Evolutionary conservation across 352 stramenopile genomes (phyloP).

Genomic region (Phytopythium aichiense): DNA sequence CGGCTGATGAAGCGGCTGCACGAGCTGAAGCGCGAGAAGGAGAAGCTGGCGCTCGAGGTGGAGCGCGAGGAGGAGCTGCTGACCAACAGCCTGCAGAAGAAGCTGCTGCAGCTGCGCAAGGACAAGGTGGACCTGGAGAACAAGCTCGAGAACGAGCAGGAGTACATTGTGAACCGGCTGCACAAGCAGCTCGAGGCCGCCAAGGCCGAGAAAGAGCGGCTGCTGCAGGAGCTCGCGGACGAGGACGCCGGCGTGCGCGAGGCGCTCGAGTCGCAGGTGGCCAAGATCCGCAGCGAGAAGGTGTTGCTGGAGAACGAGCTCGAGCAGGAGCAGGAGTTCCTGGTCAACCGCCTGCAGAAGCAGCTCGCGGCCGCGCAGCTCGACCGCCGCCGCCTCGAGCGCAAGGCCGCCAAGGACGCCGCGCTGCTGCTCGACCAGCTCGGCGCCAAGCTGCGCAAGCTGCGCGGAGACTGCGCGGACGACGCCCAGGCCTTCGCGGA

Average conservation of each 20-base stretch:
- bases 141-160: conserved; percentile 89
- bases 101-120: conserved; percentile 80
- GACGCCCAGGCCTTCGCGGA: conserved; percentile 62
- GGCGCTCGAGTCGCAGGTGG: conserved; percentile 73
- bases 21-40: conserved; percentile 85
- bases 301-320: conserved; percentile 84
- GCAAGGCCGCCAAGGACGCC: conserved; percentile 73
- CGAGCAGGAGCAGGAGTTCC: conserved; percentile 85
- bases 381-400: conserved; percentile 73
- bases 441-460: conserved; percentile 52
- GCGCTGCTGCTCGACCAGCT: conserved; percentile 65
- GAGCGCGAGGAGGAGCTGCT: conserved; percentile 89
- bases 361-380: conserved; percentile 60
- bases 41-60: conserved; percentile 84
- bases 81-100: conserved; percentile 89
- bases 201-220: conserved; percentile 60
- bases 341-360: conserved; percentile 85
- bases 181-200: conserved; percentile 78
- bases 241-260: conserved; percentile 62
- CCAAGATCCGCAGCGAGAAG: conserved; percentile 81
- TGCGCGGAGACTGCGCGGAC: conserved; percentile 48
- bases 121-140: conserved; percentile 92
- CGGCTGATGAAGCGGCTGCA: conserved; percentile 75
- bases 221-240: conserved; percentile 60
- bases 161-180: conserved; percentile 92